Evolutionary conservation across 2,329 filamentous ascomycete species (phyloP), one percentile per base, ranked within the genome.

Genomic region (Trichoderma harzianum): DNA sequence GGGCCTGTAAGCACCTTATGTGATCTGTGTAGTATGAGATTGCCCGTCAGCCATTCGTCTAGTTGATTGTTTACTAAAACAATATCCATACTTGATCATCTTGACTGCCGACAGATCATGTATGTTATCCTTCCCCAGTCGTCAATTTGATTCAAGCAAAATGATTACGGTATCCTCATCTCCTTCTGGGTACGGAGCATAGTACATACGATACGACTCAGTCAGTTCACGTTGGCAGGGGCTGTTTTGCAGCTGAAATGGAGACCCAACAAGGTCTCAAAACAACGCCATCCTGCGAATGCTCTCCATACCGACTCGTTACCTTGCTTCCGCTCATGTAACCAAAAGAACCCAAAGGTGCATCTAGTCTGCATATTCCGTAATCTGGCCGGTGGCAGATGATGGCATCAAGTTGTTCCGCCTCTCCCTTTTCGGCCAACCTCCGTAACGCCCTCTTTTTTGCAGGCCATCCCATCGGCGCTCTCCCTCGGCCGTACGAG

Each of bases 381-480:
- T 66, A 30, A 66, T 53, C 39, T 11, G 43, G 39, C 63, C 63
- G 53, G 28, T 32, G 34, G 21, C 60, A 61, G 34, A 26, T 16
- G n/a, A 24, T 66, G 14, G 53, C 51, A 30, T 67, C 64, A 53
- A 58, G 57, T 21, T 30, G 32, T 43, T 55, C 28, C 34, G 51
- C 64, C 28, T 62, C 66, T 61, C 66, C 66, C 55, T 69, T 69
- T 58, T 69, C 66, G 66, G 66, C 30, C 66, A 69, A 62, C 55
- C n/a, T 69, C 66, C 66, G 66, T 8, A 11, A 43, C 57, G 39
- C 21, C 57, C 39, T 61, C 28, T 34, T 53, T 51, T 39, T 51
- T 28, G 26, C 66, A 28, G 51, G 47, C 51, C 16, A 43, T 21
- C 64, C 64, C 16, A 43, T 21, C 64, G 51, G 30, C 18, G 47